Evolutionary conservation across 1,139 yeast species (phyloP), one percentile per base, ranked within the genome.

Genomic region (Suhomyces ambrosiae): DNA sequence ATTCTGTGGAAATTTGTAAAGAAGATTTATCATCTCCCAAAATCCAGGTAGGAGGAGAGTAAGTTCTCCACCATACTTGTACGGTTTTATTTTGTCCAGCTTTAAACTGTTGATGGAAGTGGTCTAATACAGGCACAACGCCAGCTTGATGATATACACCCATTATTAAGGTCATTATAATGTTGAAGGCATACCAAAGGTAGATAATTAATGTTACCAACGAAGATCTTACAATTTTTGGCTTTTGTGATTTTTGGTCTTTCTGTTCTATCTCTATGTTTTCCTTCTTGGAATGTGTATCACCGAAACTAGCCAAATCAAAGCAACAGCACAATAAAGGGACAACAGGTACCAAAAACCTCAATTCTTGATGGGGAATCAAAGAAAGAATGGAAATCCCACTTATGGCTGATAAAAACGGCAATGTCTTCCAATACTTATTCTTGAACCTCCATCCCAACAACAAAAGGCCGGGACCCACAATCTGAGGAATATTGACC

Each of bases 111-210:
- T 49, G 37, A 4, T 55, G 52, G 12, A 71, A 41, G 31, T 62
- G 47, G 10, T 65, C 70, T 35, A 86, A 66, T 0, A 84, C 84
- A 0, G 88, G 84, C 0, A 92, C 66, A 0, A 92, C 80, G 1
- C 98, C 99, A 27, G 94, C 90, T 63, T 94, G 98, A 52, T 94
- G 98, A 17, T 79, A 69, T 0, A 80, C 58, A 0, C 97, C 97
- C 85, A 87, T 82, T 1, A 90, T 47, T 0, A 81, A 30, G 1
- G 81, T 77, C 71, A 87, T 61, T 0, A 67, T 27, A 0, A 74
- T 14, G 54, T 90, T 90, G 65, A 86, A 94, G 0, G 65, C 42
- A 24, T 83, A 63, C 94, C 96, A 88, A 0, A 60, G 38, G 26
- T 58, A 53, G 23, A 80, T 48, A 1, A 65, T 23, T 3, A 46